Base-by-base conservation (phyloP, 2,329 filamentous ascomycete species). In the Neophaeococcomyces mojaviensis region DNA sequence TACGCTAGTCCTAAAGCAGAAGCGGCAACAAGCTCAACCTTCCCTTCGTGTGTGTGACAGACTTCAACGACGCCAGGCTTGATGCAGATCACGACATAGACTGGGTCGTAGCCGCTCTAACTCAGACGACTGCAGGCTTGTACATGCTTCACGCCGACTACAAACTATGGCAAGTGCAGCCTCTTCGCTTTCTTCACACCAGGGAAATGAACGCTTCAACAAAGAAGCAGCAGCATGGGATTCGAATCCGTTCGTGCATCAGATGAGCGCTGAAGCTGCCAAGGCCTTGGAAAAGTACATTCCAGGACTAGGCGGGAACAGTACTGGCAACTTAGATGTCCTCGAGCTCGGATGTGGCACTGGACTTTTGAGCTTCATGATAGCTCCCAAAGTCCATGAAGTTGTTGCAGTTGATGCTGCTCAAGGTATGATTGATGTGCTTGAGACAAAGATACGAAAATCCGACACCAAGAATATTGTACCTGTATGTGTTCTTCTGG, bases 261-360 rank as follows among this genome's bases (percentile, higher is more conserved):
- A 63, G 39, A 67, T 69, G 18, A 70, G 68, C 8, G 56, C 64
- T 3, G 62, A 64, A 15, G 74, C 73, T 0, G 64, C 69, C 34
- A 57, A 69, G 26, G 69, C 72, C 12, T 69, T 78, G 31, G 59
- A 70, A 20, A 47, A 57, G 4, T 56, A 60, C 34, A 58, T 70
- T 3, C 67, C 69, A 1, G 58, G 49, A 24, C 51, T 59, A 42
- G 56, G 59, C 24, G 32, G 47, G 2, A 39, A 44, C 4, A 39
- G 55, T 16, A 44, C 55, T 4, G 49, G 50, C 55, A 61, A 58
- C 12, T 57, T 71, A 22, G 65, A 74, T 47, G 66, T 78, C 6
- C 70, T 79, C 2, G 76, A 79, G 59, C 69, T 79, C 15, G 76
- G 76, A 43, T 77, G 73, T 52, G 76, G 76, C 39, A 79, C 76